Evolutionary conservation across 2,329 filamentous ascomycete species (phyloP).

Genomic region (Fusarium nanum): DNA sequence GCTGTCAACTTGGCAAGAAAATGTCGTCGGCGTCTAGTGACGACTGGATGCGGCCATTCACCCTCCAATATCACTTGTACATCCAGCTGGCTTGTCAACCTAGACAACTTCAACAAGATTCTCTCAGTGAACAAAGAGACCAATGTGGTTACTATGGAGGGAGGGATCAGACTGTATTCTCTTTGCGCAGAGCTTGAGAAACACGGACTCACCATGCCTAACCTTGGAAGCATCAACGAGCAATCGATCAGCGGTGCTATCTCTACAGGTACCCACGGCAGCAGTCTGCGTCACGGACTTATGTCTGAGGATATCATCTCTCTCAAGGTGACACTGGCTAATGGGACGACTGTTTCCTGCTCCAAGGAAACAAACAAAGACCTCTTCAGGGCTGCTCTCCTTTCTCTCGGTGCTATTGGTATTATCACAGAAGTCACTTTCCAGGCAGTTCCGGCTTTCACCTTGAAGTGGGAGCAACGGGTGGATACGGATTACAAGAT

Average conservation of each 20-base stretch:
- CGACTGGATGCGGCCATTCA: constrained; percentile 91
- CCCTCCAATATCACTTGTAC: constrained; percentile 93
- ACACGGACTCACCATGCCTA: constrained; percentile 85
- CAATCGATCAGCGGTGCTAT: constrained; percentile 95
- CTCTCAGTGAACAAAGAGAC: constrained; percentile 74
- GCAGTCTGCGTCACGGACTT: constrained; percentile 83
- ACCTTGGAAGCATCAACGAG: constrained; percentile 93
- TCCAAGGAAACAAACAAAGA: constrained; percentile 75
- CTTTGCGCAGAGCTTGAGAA: constrained; percentile 80
- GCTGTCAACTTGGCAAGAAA: constrained; percentile 81
- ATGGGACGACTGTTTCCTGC: constrained; percentile 80
- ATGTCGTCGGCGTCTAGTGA: constrained; percentile 84
- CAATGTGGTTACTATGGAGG: constrained; percentile 79
- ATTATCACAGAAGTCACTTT: constrained; percentile 92
- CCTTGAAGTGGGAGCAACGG: constrained; percentile 87
- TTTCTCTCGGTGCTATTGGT: constrained; percentile 89
- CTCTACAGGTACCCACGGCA: constrained; percentile 92
- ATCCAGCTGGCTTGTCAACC: constrained; percentile 92
- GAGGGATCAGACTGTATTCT: constrained; percentile 84
- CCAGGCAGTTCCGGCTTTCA: constrained; percentile 81
- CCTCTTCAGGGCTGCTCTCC: constrained; percentile 87
- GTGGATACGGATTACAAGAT: constrained; percentile 77
- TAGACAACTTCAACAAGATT: constrained; percentile 83
- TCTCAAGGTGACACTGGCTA: constrained; percentile 83
- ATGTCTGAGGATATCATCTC: constrained; percentile 81